Conservation (phyloP, 306 rosid species). For the Pyrus communis region DNA sequence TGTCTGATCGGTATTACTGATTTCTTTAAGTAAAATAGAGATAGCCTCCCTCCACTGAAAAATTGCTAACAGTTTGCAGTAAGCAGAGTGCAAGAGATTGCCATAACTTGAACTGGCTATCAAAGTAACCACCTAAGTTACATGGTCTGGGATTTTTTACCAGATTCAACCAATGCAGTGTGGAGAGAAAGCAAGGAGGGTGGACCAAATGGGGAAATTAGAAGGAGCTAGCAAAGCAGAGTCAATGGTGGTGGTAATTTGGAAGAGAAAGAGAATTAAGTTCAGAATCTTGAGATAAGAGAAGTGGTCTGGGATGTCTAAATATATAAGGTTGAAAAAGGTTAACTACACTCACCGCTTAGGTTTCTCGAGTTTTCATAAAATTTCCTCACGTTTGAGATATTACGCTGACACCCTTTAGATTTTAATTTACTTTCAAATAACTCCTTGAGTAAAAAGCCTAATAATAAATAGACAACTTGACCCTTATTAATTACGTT, state of each 20-base stretch:
- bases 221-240: not conserved
- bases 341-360: no score
- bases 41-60: not conserved
- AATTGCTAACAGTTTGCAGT: not conserved
- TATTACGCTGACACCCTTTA: no score
- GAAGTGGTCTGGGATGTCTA: not conserved
- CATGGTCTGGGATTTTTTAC: constrained; percentile 25
- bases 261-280: not conserved
- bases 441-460: no score
- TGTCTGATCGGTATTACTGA: not conserved
- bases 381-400: no score
- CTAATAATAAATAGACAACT: no score
- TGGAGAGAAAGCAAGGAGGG: not conserved
- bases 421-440: no score
- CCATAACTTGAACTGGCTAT: constrained; percentile 15
- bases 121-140: constrained; percentile 17
- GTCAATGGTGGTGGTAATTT: not conserved
- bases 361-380: no score
- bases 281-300: not conserved
- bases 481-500: no score
- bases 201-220: not conserved
- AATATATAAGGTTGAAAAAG: constrained; percentile 20
- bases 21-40: not conserved
- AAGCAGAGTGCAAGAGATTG: not conserved
- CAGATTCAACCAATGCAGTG: not conserved